Percentiles rank a stretch among this genome's conserved stretches.
Evolutionary conservation across 2,329 filamentous ascomycete species (phyloP).

Genomic region (Plectosphaerella sp.): DNA sequence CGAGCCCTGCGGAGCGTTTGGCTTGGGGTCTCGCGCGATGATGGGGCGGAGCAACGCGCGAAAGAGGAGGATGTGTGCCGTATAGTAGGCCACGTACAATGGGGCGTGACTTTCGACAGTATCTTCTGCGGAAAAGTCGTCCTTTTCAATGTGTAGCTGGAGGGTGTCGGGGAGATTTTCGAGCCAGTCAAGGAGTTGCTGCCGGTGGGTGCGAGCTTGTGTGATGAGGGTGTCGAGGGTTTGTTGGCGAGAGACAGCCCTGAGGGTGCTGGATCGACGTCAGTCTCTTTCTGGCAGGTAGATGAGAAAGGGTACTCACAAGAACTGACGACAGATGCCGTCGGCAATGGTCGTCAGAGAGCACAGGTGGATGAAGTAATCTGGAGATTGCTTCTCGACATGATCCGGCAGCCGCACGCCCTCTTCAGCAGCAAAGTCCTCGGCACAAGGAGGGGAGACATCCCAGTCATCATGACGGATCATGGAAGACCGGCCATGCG

Average conservation of each 20-base stretch:
- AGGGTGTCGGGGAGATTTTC: slow-evolving; percentile 27
- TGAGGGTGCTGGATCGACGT: slow-evolving; percentile 6
- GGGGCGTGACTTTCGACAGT: slow-evolving; percentile 31
- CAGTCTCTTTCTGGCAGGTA: background rate
- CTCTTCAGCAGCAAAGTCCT: slow-evolving; percentile 18
- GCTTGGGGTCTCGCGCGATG: background rate
- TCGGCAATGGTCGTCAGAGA: slow-evolving; percentile 36
- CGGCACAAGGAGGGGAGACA: slow-evolving; percentile 21
- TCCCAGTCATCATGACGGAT: slow-evolving; percentile 47
- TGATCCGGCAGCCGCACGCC: slow-evolving; percentile 24
- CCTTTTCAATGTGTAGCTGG: background rate
- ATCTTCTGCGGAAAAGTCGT: slow-evolving; percentile 34
- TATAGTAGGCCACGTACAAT: slow-evolving; percentile 37
- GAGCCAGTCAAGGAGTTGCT: slow-evolving; percentile 40
- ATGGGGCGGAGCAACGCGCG: slow-evolving; percentile 32
- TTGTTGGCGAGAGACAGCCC: slow-evolving; percentile 5
- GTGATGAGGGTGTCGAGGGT: slow-evolving; percentile 42
- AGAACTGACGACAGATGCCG: slow-evolving; percentile 29
- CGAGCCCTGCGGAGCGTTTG: background rate
- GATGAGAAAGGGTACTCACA: slow-evolving; percentile 3
- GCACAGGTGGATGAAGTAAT: slow-evolving; percentile 36
- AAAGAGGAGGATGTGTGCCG: slow-evolving; percentile 37
- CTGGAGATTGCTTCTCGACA: slow-evolving; percentile 29
- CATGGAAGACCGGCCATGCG: slow-evolving; percentile 47
- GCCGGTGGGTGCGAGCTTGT: slow-evolving; percentile 23